Conservation (phyloP, 148 eudicot species). For the Chenopodium berlandieri region DNA sequence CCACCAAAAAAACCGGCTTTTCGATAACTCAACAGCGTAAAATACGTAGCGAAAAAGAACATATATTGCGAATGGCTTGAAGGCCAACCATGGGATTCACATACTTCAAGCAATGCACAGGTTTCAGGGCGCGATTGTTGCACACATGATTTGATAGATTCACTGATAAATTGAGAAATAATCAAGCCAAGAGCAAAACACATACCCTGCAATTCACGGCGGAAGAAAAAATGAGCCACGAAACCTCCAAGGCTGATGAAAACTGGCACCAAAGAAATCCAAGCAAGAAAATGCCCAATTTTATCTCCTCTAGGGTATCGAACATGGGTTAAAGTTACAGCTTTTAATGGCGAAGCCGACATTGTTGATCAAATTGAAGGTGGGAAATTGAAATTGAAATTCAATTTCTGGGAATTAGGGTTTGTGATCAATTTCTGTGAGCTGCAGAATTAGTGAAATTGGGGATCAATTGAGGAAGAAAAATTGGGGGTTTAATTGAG, state of each 20-base stretch:
- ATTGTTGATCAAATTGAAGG: neutral
- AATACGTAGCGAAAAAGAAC: constrained; percentile 79
- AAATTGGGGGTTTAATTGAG: neutral
- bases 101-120: constrained; percentile 67
- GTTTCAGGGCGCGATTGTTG: constrained; percentile 79
- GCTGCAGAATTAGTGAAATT: neutral
- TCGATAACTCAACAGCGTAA: constrained; percentile 48
- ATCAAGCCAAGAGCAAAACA: constrained; percentile 68
- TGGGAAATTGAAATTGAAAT: neutral
- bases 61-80: constrained; percentile 85
- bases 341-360: constrained; percentile 40
- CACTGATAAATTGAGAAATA: constrained; percentile 73
- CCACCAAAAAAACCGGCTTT: constrained; percentile 45
- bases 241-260: constrained; percentile 87
- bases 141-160: constrained; percentile 58
- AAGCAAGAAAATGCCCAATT: constrained; percentile 72
- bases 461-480: neutral
- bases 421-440: neutral
- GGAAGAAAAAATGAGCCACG: constrained; percentile 70
- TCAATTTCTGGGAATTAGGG: neutral
- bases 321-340: constrained; percentile 85
- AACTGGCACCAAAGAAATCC: constrained; percentile 82
- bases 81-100: constrained; percentile 97
- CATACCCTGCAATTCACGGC: constrained; percentile 77
- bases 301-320: constrained; percentile 75